A percentile compares a stretch with the other conserved stretches of the same genome.
These are phyloP conservation scores for Orychophragmus violaceus DNA, from an alignment of 345 rosid genomes.

Conservation along the genomic window DNA sequence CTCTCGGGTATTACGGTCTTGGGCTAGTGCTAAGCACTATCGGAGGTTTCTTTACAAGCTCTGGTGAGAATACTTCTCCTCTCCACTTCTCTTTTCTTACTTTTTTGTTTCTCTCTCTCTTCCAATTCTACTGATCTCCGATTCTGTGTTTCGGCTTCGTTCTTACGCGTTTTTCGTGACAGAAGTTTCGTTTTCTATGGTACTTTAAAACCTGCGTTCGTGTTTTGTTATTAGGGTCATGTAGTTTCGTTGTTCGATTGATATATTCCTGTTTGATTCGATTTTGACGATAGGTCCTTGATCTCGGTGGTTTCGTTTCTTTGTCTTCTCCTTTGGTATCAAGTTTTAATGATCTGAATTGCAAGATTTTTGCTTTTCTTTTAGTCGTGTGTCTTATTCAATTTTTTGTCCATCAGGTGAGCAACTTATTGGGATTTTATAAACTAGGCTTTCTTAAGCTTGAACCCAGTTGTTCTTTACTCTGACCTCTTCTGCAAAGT, in stretches of 20 bases:
- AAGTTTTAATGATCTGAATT: not conserved
- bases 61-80: slow-evolving; percentile 10
- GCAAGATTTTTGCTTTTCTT: not conserved
- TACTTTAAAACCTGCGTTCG: not conserved
- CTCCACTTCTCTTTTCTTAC: not conserved
- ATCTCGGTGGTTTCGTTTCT: too few species aligned
- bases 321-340: not conserved
- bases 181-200: not conserved
- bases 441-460: slow-evolving; percentile 41
- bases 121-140: not conserved
- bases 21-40: too few species aligned
- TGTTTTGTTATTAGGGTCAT: not conserved
- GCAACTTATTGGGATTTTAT: not conserved
- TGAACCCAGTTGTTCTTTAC: slow-evolving; percentile 51
- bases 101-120: not conserved
- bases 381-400: not conserved
- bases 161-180: not conserved
- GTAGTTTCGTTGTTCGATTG: not conserved
- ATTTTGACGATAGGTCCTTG: not conserved
- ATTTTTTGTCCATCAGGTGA: slow-evolving; percentile 6
- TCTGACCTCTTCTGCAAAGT: slow-evolving; percentile 86
- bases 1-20: too few species aligned
- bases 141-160: not conserved
- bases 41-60: too few species aligned
- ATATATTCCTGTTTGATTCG: slow-evolving; percentile 1